phyloP scores from a whole-genome alignment of 2,329 filamentous ascomycete genomes.

The Akanthomyces lecanii region DNA sequence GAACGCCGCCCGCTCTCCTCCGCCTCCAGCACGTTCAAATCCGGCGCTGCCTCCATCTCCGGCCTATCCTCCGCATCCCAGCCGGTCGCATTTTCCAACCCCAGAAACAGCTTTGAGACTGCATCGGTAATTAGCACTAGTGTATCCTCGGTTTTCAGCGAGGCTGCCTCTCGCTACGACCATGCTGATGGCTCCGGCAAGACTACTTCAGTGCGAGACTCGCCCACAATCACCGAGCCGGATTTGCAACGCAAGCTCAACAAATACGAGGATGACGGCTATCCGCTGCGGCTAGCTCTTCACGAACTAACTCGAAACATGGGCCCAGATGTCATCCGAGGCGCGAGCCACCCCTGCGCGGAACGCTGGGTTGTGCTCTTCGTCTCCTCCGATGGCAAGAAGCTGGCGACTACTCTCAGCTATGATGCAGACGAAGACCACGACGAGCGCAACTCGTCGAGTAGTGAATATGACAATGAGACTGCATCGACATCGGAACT shows the following conservation, averaged over 20 bases:
- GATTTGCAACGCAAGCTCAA: slow-evolving; percentile 40
- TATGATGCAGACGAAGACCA: slow-evolving; percentile 65
- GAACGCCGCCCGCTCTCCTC: slow-evolving; percentile 62
- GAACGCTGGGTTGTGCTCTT: slow-evolving; percentile 82
- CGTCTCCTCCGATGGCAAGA: slow-evolving; percentile 67
- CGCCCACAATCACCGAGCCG: slow-evolving; percentile 46
- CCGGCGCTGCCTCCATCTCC: slow-evolving; percentile 62
- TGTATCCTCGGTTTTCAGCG: slow-evolving; percentile 67
- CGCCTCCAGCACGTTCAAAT: slow-evolving; percentile 59
- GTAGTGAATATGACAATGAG: slow-evolving; percentile 57
- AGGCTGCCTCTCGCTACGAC: slow-evolving; percentile 61
- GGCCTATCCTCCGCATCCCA: slow-evolving; percentile 66
- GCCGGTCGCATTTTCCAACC: slow-evolving; percentile 58
- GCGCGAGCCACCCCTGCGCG: slow-evolving; percentile 71
- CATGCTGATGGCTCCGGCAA: slow-evolving; percentile 53
- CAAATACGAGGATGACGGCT: slow-evolving; percentile 61
- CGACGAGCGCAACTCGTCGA: slow-evolving; percentile 53
- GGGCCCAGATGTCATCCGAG: slow-evolving; percentile 60
- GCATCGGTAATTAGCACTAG: slow-evolving; percentile 70
- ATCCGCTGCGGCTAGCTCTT: slow-evolving; percentile 61
- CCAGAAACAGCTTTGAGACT: slow-evolving; percentile 57
- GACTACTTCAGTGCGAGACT: slow-evolving; percentile 50
- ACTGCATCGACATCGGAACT: slow-evolving; percentile 60
- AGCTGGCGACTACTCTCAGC: slow-evolving; percentile 65
- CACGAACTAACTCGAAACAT: slow-evolving; percentile 67